Evolutionary conservation across 352 stramenopile species (phyloP).

Genomic region (Pythium apleroticum): DNA sequence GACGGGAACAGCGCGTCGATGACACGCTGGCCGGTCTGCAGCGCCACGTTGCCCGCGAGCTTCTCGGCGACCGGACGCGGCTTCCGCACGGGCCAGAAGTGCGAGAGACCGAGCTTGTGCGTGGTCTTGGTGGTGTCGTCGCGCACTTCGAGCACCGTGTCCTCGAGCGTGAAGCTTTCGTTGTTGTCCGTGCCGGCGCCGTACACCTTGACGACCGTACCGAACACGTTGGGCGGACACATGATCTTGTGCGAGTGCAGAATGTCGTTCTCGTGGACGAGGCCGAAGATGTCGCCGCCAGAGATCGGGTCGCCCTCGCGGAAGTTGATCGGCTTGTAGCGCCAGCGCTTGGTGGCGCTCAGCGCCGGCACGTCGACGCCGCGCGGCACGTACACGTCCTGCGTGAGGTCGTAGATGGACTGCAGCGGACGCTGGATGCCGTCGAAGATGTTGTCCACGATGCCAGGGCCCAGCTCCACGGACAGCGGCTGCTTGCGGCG

Average conservation of each 20-base stretch:
- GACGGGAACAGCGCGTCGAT: conserved; percentile 99
- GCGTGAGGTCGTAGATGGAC: conserved; percentile 92
- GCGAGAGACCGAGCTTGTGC: conserved; percentile 95
- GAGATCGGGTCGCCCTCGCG: conserved; percentile 94
- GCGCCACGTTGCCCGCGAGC: conserved; percentile 95
- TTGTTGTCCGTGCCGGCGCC: conserved; percentile 95
- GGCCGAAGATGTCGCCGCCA: conserved; percentile 97
- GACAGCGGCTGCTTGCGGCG: conserved; percentile 97
- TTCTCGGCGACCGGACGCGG: conserved; percentile 98
- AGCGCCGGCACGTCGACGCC: conserved; percentile 97
- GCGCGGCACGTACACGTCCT: conserved; percentile 97
- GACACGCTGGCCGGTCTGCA: conserved; percentile 98
- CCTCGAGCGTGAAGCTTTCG: conserved; percentile 95
- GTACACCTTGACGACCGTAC: conserved; percentile 99
- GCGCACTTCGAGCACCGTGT: conserved; percentile 98
- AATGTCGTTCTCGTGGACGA: conserved; percentile 99
- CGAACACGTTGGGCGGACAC: conserved; percentile 98
- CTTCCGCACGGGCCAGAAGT: conserved; percentile 98
- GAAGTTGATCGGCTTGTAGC: conserved; percentile 94
- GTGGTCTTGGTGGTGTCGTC: conserved; percentile 96
- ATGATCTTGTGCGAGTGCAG: conserved; percentile 99
- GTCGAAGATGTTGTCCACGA: conserved; percentile 99
- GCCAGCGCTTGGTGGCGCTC: conserved; percentile 92
- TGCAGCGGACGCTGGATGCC: conserved; percentile 99
- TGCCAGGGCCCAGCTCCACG: conserved; percentile 98